phyloP scores from a whole-genome alignment of 2,329 filamentous ascomycete genomes.

The Apiospora rasikravindrae region DNA sequence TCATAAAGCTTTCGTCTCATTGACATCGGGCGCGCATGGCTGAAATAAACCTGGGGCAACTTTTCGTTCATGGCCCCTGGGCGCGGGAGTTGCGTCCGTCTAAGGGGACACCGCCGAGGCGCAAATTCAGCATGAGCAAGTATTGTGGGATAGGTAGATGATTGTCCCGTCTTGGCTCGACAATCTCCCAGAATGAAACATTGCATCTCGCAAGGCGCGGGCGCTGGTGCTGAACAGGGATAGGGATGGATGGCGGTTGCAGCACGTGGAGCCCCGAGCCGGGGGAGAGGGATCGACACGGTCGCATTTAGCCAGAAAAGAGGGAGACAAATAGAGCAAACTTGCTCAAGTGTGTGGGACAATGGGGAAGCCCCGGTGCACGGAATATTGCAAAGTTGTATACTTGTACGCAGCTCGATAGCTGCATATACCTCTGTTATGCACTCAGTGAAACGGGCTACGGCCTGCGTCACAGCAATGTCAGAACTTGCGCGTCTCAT shows the following conservation, averaged over 20 bases:
- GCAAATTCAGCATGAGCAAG: background rate
- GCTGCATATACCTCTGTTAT: background rate
- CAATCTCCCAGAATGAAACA: background rate
- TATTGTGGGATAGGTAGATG: background rate
- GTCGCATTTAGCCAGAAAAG: constrained; percentile 9
- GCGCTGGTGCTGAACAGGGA: background rate
- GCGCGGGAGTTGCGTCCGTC: background rate
- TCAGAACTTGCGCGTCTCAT: background rate
- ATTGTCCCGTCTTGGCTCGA: too few species aligned
- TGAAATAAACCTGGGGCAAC: background rate
- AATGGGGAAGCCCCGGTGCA: background rate
- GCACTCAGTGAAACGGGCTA: background rate
- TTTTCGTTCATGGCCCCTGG: background rate
- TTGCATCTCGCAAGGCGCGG: background rate
- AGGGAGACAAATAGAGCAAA: constrained; percentile 19
- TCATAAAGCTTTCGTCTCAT: background rate
- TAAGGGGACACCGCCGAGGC: too few species aligned
- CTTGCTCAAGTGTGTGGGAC: constrained; percentile 22
- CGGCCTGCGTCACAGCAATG: background rate
- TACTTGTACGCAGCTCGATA: background rate
- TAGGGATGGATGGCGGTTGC: background rate
- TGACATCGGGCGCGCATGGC: background rate
- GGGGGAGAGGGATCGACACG: background rate
- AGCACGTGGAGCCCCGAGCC: background rate
- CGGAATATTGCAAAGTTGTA: background rate